Evolutionary conservation across 2,329 filamentous ascomycete species (phyloP), one percentile per base, ranked within the genome.

Genomic region (Amylocarpus encephaloides): DNA sequence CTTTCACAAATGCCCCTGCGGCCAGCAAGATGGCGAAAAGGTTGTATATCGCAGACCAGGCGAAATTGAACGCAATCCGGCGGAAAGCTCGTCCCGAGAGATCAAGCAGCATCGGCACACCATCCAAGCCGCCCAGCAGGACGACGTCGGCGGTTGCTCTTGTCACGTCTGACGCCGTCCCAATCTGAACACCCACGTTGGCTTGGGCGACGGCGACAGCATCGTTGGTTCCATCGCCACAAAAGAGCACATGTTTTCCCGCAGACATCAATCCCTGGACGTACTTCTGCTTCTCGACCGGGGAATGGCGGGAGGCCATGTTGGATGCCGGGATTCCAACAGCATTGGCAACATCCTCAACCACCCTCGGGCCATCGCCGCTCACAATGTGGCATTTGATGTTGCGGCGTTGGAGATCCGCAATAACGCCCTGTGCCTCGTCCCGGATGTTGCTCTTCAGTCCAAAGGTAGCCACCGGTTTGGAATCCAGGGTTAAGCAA

Each of bases 201-300:
- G 88, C 85, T 62, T 83, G 79, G 0, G 85, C 80, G 2, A 92
- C 73, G 0, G 87, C 87, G 2, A 80, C 74, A 0, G 87, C 84
- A 61, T 92, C 87, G 64, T 92, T 92, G 12, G 85, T 89, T 1
- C 88, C 88, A 59, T 92, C 87, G 33, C 87, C 87, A 46, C 79
- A 77, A 66, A 92, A 91, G 5, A 90, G 66, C 15, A 88, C 77
- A 18, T 22, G n/a, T 30, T 38, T 46, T 6, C 22, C 16, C 11
- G 7, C 16, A 19, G 18, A 9, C 18, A 29, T n/a, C 13, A 54
- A 10, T 43, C 46, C 11, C 40, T 60, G 29, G 13, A 63, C 48
- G 35, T 62, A 62, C 2, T n/a, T 22, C 45, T 58, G 56, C 36
- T 63, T 62, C 7, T 57, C 57, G 6, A n/a, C 70, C 67, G 13